phyloP scores from a whole-genome alignment of 176 grass and related monocot species.

The Oryza meyeriana region DNA sequence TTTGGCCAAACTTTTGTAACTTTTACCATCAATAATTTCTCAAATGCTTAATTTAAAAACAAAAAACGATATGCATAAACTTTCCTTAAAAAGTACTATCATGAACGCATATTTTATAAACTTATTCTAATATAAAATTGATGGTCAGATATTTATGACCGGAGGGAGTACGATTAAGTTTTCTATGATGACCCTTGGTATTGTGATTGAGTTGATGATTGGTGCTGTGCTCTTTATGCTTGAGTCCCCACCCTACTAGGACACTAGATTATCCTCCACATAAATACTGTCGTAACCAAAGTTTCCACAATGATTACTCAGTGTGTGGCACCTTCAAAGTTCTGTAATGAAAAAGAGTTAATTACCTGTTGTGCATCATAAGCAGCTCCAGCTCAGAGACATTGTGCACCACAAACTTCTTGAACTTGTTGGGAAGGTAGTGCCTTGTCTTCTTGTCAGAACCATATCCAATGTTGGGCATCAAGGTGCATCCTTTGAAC shows the following conservation, averaged over 20 bases:
- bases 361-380: constrained; percentile 89
- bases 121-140: too few relatives aligned
- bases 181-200: background rate
- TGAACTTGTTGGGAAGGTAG: constrained; percentile 72
- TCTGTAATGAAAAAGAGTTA: background rate
- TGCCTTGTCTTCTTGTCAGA: constrained; percentile 88
- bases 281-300: background rate
- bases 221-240: background rate
- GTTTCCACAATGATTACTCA: background rate
- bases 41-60: too few relatives aligned
- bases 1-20: too few relatives aligned
- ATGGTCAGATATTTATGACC: too few relatives aligned
- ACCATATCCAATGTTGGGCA: constrained; percentile 84
- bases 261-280: background rate
- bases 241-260: background rate
- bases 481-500: constrained; percentile 82
- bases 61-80: too few relatives aligned
- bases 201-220: background rate
- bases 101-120: too few relatives aligned
- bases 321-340: background rate
- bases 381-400: constrained; percentile 70
- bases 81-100: too few relatives aligned
- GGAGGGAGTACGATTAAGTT: too few relatives aligned
- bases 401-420: constrained; percentile 84
- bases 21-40: too few relatives aligned